A percentile compares a stretch with the other conserved stretches of the same genome.
Conservation (phyloP, 108 stramenopile species). For the Nitzschia putrida region DNA sequence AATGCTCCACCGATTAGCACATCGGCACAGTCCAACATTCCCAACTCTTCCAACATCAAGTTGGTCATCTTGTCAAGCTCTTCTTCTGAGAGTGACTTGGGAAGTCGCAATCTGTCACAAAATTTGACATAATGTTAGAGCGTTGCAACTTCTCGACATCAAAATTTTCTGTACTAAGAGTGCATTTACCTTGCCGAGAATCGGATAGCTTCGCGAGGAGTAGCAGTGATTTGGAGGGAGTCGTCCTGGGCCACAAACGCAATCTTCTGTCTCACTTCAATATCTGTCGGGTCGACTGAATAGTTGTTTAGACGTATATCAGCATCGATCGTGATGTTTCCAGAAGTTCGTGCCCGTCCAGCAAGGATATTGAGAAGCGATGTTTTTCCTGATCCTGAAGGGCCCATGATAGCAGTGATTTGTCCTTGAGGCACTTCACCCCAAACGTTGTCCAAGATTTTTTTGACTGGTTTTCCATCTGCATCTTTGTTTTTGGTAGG, state of each 20-base stretch:
- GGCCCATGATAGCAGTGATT: constrained; percentile 55
- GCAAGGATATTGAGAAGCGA: constrained; percentile 70
- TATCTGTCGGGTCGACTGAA: constrained; percentile 42
- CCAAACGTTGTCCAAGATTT: constrained; percentile 51
- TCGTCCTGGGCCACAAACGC: constrained; percentile 89
- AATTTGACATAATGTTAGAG: neutral
- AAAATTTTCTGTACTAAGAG: neutral
- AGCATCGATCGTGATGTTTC: constrained; percentile 25
- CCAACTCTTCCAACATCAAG: constrained; percentile 72
- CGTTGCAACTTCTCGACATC: neutral
- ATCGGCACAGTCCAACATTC: constrained; percentile 61
- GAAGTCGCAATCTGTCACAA: constrained; percentile 54
- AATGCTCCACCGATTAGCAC: constrained; percentile 64
- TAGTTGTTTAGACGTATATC: constrained; percentile 47
- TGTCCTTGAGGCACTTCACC: constrained; percentile 58
- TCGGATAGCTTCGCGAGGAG: constrained; percentile 79
- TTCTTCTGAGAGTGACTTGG: constrained; percentile 40
- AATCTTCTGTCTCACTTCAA: constrained; percentile 47
- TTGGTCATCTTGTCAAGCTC: constrained; percentile 60
- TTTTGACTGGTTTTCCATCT: constrained; percentile 6
- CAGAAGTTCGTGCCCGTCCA: constrained; percentile 40
- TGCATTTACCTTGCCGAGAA: constrained; percentile 53
- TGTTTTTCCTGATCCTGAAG: constrained; percentile 54
- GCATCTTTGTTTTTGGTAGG: constrained; percentile 8
- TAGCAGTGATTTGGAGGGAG: constrained; percentile 64